Evolutionary conservation across 169 alveolate species (phyloP), one percentile per base, ranked within the genome.

Genomic region (Plasmodium coatneyi): DNA sequence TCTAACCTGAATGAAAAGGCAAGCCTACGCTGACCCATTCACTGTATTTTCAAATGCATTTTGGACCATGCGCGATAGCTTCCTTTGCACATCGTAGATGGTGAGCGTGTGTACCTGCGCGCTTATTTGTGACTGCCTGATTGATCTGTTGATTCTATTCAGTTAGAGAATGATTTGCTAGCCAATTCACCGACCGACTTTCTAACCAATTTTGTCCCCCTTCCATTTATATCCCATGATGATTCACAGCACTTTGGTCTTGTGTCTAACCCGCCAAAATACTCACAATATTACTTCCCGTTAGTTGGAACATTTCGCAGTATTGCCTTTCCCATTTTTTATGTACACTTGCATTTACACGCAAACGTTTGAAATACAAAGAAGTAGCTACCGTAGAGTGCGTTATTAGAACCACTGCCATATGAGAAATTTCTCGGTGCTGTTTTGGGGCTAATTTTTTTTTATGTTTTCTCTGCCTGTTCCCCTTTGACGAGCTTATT

Each of bases 51-150:
- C 25, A 46, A n/a, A 46, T 80, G 70, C 36, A 80, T 46, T 36
- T 36, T 80, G 86, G n/a, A 46, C 74, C 36, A 80, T 46, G 28
- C n/a, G 22, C 4, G 34, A 52, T 46, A 80, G 52, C 76, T 79
- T 32, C 54, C 32, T 80, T 46, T 80, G 66, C 78, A 28, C 70
- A 80, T 12, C 19, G 52, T 46, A 80, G 78, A 16, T 49, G 32
- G 60, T 30, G 19, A 49, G 52, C n/a, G 74, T 6, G 14, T 10
- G 32, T 34, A 60, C 74, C 28, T 60, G 74, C 74, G n/a, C 34
- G 7, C 34, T 9, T n/a, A 1, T 60, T 4, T 60, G 74, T 25
- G 5, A 19, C 32, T 60, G 2, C 74, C 14, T 32, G 32, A 60
- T 60, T 60, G 74, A 25, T 25, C 10, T 60, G 34, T 10, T 60